Conservation (phyloP, 805 yeast species). For the Wickerhamomyces strasburgensis region DNA sequence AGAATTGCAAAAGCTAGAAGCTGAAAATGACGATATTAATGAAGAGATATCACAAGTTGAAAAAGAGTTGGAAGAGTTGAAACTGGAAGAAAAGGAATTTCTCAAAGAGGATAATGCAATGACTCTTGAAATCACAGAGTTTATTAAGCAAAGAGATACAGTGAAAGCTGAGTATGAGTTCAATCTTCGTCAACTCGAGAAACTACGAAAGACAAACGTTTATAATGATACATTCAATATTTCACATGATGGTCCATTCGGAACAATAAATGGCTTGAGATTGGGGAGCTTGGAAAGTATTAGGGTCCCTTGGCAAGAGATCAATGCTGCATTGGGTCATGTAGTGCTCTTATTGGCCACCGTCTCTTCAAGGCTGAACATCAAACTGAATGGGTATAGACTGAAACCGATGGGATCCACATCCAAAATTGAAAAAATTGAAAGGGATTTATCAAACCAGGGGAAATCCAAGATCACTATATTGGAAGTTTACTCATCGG, state of each 20-base stretch:
- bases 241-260: slow-evolving; percentile 79
- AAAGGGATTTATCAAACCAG: slow-evolving; percentile 29
- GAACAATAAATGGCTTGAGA: slow-evolving; percentile 80
- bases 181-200: slow-evolving; percentile 62
- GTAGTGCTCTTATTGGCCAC: slow-evolving; percentile 65
- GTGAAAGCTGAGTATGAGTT: slow-evolving; percentile 58
- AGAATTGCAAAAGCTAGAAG: slow-evolving; percentile 42
- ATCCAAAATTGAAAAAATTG: slow-evolving; percentile 63
- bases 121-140: slow-evolving; percentile 47
- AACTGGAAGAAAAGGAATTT: slow-evolving; percentile 42
- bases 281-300: slow-evolving; percentile 61
- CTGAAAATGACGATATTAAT: slow-evolving; percentile 28
- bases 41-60: slow-evolving; percentile 34
- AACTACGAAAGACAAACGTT: slow-evolving; percentile 70
- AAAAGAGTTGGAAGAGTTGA: slow-evolving; percentile 40
- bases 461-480: slow-evolving; percentile 30
- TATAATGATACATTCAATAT: slow-evolving; percentile 80
- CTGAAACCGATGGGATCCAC: slow-evolving; percentile 81
- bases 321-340: slow-evolving; percentile 90
- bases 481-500: slow-evolving; percentile 52
- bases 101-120: slow-evolving; percentile 48
- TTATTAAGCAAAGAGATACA: slow-evolving; percentile 53
- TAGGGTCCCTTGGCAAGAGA: slow-evolving; percentile 82
- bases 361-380: slow-evolving; percentile 48
- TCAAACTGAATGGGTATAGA: slow-evolving; percentile 54